A percentile compares a stretch with the other conserved stretches of the same genome.
Conservation (phyloP, 1,284 basidiomycete genomes). For the Phellinidium pouzarii region DNA sequence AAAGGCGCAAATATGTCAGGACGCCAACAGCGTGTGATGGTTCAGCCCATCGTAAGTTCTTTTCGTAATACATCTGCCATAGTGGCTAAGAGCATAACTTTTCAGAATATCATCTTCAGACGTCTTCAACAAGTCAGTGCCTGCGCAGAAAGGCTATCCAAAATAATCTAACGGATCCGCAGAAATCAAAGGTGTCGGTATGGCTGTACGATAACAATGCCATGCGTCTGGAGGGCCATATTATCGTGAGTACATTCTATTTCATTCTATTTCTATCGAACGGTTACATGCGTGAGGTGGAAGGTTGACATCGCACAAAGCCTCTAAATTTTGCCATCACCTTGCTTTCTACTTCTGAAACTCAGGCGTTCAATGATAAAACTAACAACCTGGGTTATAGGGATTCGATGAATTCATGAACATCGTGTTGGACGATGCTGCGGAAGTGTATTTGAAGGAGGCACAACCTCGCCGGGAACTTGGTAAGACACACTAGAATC, state of each 20-base stretch:
- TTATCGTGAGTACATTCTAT: conserved; percentile 68
- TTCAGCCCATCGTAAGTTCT: conserved; percentile 87
- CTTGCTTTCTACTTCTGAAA: conserved; percentile 12
- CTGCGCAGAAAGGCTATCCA: conserved; percentile 9
- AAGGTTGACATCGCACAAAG: background rate
- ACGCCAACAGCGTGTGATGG: conserved; percentile 93
- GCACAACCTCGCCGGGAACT: conserved; percentile 78
- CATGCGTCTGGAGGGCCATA: conserved; percentile 94
- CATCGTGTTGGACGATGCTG: conserved; percentile 91
- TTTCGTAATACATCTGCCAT: background rate
- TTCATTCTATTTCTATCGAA: conserved; percentile 1
- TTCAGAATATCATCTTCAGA: conserved; percentile 98
- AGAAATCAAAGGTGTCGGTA: conserved; percentile 84
- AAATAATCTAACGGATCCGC: conserved; percentile 20
- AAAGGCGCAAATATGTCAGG: conserved; percentile 64
- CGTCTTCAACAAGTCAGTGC: conserved; percentile 78
- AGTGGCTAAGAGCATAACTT: conserved; percentile 22
- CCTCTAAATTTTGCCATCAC: conserved; percentile 11
- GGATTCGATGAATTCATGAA: conserved; percentile 99
- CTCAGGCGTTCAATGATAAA: conserved; percentile 19
- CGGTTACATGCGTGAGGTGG: background rate
- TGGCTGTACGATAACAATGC: conserved; percentile 99
- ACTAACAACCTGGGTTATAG: conserved; percentile 36
- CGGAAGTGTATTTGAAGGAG: conserved; percentile 88
- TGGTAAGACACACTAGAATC: conserved; percentile 40